Percentiles rank a stretch among this genome's conserved stretches.
Evolutionary conservation across 768 basidiomycete genomes (phyloP).

Genomic region (Suillus luteus): DNA sequence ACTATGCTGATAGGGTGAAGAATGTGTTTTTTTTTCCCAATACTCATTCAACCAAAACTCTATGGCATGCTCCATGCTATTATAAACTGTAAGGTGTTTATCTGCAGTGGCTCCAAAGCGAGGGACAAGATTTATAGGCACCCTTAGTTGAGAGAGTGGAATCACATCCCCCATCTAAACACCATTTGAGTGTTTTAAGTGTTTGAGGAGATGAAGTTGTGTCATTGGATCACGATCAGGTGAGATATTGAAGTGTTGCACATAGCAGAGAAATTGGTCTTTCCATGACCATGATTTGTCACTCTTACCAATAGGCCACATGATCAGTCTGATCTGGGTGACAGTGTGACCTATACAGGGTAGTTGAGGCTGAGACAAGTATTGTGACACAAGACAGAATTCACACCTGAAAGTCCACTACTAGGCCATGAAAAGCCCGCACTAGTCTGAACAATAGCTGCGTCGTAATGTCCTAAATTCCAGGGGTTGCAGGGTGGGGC

Average conservation of each 20-base stretch:
- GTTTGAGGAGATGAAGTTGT: slow-evolving; percentile 26
- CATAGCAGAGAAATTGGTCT: slow-evolving; percentile 26
- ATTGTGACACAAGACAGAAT: no score
- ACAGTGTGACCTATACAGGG: slow-evolving; percentile 8
- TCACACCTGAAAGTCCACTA: no score
- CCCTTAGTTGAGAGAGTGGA: slow-evolving; percentile 24
- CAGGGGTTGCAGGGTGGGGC: no score
- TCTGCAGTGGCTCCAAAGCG: slow-evolving; percentile 30
- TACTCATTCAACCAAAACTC: slow-evolving; percentile 37
- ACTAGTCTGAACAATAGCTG: no score
- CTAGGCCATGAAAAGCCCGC: no score
- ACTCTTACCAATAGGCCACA: neutral
- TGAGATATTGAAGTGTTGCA: slow-evolving; percentile 27
- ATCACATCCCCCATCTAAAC: slow-evolving; percentile 30
- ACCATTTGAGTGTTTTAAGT: slow-evolving; percentile 16
- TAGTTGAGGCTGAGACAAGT: no score
- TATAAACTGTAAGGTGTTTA: slow-evolving; percentile 23
- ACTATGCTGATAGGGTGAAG: slow-evolving; percentile 5
- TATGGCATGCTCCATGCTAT: slow-evolving; percentile 20
- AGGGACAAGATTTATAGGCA: slow-evolving; percentile 30
- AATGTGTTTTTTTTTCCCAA: slow-evolving; percentile 33
- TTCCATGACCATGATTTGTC: neutral
- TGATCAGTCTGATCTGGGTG: slow-evolving; percentile 6
- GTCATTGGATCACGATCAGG: slow-evolving; percentile 21
- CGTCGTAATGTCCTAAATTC: no score